Evolutionary conservation across 2,329 filamentous ascomycete genomes (phyloP).

Genomic region (Arthroderma sp.): DNA sequence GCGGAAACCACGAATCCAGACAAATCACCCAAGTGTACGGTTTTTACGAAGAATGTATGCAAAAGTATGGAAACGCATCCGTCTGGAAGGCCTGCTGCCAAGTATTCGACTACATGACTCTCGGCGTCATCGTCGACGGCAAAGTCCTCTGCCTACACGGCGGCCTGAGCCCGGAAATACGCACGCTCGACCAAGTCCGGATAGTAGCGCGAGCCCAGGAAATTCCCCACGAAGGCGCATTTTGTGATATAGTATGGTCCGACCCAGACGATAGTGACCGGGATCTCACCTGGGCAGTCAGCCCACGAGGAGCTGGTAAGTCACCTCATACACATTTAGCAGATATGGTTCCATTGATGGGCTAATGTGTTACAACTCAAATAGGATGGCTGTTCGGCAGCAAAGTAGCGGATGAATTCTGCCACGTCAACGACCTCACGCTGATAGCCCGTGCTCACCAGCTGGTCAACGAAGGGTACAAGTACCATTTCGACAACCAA

Average conservation of each 20-base stretch:
- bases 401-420: slow-evolving; percentile 62
- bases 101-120: slow-evolving; percentile 93
- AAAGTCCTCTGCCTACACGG: slow-evolving; percentile 99
- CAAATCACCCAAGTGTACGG: slow-evolving; percentile 99
- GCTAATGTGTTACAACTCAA: slow-evolving; percentile 52
- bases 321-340: too few species aligned
- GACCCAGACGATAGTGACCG: slow-evolving; percentile 85
- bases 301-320: slow-evolving; percentile 70
- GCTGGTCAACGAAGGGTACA: slow-evolving; percentile 98
- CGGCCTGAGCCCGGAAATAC: slow-evolving; percentile 88
- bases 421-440: slow-evolving; percentile 96
- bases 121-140: slow-evolving; percentile 95
- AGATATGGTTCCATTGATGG: background rate
- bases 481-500: slow-evolving; percentile 86
- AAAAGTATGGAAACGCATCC: slow-evolving; percentile 97
- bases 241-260: slow-evolving; percentile 96
- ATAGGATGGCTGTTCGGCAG: slow-evolving; percentile 12
- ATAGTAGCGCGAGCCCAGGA: slow-evolving; percentile 94
- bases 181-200: slow-evolving; percentile 89
- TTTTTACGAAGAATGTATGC: slow-evolving; percentile 97
- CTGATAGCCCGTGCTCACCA: slow-evolving; percentile 94
- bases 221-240: slow-evolving; percentile 93
- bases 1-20: slow-evolving; percentile 96
- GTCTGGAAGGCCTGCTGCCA: slow-evolving; percentile 99
- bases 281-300: slow-evolving; percentile 69